These are phyloP conservation scores for Parachaetomium inaequale DNA, from an alignment of 495 filamentous ascomycete species.

Conservation along the genomic window DNA sequence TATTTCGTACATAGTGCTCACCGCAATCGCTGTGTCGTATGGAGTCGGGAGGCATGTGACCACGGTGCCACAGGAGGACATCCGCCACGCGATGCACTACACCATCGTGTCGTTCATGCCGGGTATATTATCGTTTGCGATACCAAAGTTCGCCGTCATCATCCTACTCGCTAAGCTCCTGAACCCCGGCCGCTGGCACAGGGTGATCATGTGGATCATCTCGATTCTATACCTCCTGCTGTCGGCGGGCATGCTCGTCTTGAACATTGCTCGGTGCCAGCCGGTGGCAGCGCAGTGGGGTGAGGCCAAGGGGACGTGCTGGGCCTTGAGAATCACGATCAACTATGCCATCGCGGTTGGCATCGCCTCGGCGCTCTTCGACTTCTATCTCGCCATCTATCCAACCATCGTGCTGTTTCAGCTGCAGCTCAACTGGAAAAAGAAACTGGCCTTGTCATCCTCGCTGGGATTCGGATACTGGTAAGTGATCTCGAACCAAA, in stretches of 20 bases:
- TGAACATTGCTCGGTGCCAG: slow-evolving; percentile 30
- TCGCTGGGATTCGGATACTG: slow-evolving; percentile 30
- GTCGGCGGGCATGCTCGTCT: slow-evolving; percentile 18
- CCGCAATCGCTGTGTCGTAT: slow-evolving; percentile 14
- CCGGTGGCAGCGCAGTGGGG: slow-evolving; percentile 26
- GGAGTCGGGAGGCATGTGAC: slow-evolving; percentile 24
- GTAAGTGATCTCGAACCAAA: slow-evolving; percentile 7
- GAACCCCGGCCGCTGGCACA: slow-evolving; percentile 17
- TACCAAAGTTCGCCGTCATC: slow-evolving; percentile 30
- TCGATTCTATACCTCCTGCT: slow-evolving; percentile 18
- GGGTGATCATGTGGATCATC: slow-evolving; percentile 23
- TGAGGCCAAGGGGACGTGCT: slow-evolving; percentile 16
- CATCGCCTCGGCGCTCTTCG: slow-evolving; percentile 22
- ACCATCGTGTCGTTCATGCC: slow-evolving; percentile 28
- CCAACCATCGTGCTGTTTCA: slow-evolving; percentile 19
- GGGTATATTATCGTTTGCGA: slow-evolving; percentile 25
- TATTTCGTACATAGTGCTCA: slow-evolving; percentile 20
- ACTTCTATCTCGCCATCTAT: slow-evolving; percentile 30
- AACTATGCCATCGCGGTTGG: slow-evolving; percentile 22
- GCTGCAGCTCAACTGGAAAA: slow-evolving; percentile 23
- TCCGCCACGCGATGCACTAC: slow-evolving; percentile 17
- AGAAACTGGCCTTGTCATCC: slow-evolving; percentile 27
- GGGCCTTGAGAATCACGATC: slow-evolving; percentile 23
- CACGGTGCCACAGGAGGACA: slow-evolving; percentile 16
- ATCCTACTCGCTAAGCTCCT: slow-evolving; percentile 27